phyloP scores from a whole-genome alignment of 768 basidiomycete species.

The Phaeotremella skinneri region DNA sequence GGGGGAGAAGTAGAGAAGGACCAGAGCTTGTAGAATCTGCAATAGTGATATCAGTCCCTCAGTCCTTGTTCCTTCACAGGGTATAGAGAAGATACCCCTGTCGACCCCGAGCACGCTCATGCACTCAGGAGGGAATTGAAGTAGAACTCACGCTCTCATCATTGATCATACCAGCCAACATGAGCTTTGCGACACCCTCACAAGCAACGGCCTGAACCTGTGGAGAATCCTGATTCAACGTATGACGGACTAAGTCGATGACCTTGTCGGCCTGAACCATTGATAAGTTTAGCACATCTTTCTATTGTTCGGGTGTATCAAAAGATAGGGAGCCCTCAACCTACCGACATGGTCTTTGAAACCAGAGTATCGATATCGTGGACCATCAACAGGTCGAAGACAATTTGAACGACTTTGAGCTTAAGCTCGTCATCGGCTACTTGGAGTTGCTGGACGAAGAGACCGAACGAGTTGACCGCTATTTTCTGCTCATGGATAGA shows the following conservation, averaged over 20 bases:
- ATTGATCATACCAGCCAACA: constrained; percentile 70
- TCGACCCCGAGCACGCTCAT: neutral
- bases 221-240: constrained; percentile 61
- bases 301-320: neutral
- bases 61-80: neutral
- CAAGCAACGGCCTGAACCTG: constrained; percentile 70
- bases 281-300: neutral
- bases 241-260: constrained; percentile 64
- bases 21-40: constrained; percentile 58
- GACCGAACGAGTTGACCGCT: constrained; percentile 64
- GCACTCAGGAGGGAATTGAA: too few relatives aligned
- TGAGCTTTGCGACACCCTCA: constrained; percentile 80
- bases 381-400: constrained; percentile 84
- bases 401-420: constrained; percentile 67
- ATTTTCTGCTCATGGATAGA: constrained; percentile 51
- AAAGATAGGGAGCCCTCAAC: constrained; percentile 12
- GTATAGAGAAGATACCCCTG: constrained; percentile 2
- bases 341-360: constrained; percentile 44
- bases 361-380: constrained; percentile 62
- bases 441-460: constrained; percentile 76
- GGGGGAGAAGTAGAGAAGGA: constrained; percentile 71
- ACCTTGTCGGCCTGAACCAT: constrained; percentile 57
- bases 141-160: constrained; percentile 62
- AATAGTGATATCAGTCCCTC: neutral
- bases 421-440: constrained; percentile 65